Percentiles rank a stretch among this genome's conserved stretches.
phyloP scores from a whole-genome alignment of 192 early-diverging fungal genomes.

The Backusella morwellensis region DNA sequence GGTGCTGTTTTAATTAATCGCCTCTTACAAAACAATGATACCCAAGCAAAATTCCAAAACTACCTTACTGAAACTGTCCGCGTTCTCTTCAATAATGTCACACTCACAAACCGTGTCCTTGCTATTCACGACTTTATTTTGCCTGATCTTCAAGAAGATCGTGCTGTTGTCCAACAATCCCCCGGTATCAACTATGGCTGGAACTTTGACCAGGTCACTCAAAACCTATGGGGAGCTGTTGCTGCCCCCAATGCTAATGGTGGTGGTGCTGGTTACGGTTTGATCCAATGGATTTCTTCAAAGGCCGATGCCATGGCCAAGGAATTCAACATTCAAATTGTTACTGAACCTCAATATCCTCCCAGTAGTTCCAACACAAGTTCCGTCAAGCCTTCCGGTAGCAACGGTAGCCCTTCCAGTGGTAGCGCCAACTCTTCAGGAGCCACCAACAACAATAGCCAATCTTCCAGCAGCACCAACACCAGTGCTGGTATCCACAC shows the following conservation, averaged over 20 bases:
- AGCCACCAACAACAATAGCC: not conserved
- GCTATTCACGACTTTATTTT: constrained; percentile 42
- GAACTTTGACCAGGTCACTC: constrained; percentile 34
- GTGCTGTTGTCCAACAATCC: constrained; percentile 41
- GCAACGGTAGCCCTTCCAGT: not conserved
- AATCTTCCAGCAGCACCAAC: not conserved
- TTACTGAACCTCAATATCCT: not conserved
- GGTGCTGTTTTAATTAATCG: constrained; percentile 44
- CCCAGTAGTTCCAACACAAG: not conserved
- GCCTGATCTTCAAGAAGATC: constrained; percentile 47
- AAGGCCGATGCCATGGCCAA: constrained; percentile 27
- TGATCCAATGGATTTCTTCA: constrained; percentile 40
- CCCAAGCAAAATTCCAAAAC: constrained; percentile 33
- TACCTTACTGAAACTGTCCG: constrained; percentile 44
- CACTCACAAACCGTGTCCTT: constrained; percentile 43
- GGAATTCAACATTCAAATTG: constrained; percentile 20
- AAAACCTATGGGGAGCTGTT: constrained; percentile 37
- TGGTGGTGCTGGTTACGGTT: constrained; percentile 40
- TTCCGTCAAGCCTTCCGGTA: not conserved
- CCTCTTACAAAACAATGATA: constrained; percentile 39
- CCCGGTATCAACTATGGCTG: constrained; percentile 47
- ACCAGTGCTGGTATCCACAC: not conserved
- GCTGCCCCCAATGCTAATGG: constrained; percentile 8
- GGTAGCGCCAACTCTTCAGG: not conserved
- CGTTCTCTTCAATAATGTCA: constrained; percentile 48